A percentile compares a stretch with the other conserved stretches of the same genome.
Evolutionary conservation across 352 stramenopile species (phyloP).

Genomic region (Phytophthora tentaculata): DNA sequence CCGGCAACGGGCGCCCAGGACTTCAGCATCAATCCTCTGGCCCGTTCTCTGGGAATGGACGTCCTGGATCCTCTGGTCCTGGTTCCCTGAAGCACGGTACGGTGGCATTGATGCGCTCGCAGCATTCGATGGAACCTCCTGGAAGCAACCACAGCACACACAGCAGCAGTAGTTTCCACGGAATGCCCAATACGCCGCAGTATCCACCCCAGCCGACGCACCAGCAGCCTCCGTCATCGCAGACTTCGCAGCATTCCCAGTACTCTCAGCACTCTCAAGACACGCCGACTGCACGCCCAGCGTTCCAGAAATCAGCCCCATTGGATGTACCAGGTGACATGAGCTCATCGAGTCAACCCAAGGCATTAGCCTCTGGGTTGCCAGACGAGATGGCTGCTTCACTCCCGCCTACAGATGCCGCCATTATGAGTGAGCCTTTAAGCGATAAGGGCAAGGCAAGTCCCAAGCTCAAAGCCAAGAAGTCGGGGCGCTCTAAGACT

Average conservation of each 20-base stretch:
- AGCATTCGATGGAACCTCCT: slow-evolving; percentile 41
- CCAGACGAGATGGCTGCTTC: slow-evolving; percentile 28
- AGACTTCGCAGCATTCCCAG: slow-evolving; percentile 37
- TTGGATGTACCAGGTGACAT: slow-evolving; percentile 13
- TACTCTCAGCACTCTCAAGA: slow-evolving; percentile 19
- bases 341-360: slow-evolving; percentile 24
- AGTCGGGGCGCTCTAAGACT: slow-evolving; percentile 75
- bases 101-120: slow-evolving; percentile 25
- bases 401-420: slow-evolving; percentile 23
- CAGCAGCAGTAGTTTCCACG: slow-evolving; percentile 34
- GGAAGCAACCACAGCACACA: slow-evolving; percentile 44
- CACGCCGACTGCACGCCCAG: slow-evolving; percentile 9
- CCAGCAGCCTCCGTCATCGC: slow-evolving; percentile 29
- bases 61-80: slow-evolving; percentile 16
- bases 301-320: slow-evolving; percentile 26
- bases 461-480: slow-evolving; percentile 74
- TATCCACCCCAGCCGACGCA: slow-evolving; percentile 10
- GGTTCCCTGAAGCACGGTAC: slow-evolving; percentile 17
- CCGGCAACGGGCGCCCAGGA: slow-evolving; percentile 29
- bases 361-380: slow-evolving; percentile 17
- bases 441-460: slow-evolving; percentile 80
- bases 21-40: slow-evolving; percentile 34
- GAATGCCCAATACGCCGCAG: slow-evolving; percentile 18
- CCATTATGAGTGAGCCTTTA: slow-evolving; percentile 46
- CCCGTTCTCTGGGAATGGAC: slow-evolving; percentile 37